Evolutionary conservation across 2,329 filamentous ascomycete species (phyloP).

Genomic region (Fusarium nygamai): DNA sequence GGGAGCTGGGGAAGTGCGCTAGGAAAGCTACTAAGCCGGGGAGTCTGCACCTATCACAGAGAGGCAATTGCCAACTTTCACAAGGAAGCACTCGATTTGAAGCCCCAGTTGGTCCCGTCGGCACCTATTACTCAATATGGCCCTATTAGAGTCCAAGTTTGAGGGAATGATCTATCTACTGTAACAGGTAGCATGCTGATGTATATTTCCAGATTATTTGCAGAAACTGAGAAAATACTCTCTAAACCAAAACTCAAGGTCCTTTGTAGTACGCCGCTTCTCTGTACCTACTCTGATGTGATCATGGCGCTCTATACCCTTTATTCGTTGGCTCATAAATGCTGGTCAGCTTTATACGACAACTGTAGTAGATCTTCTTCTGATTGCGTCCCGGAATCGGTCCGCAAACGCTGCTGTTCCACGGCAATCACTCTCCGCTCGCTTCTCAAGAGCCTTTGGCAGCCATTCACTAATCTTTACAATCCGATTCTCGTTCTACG

Average conservation of each 20-base stretch:
- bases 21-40: conserved; percentile 19
- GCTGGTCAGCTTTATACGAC: conserved; percentile 16
- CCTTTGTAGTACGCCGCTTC: background rate
- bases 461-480: conserved; percentile 73
- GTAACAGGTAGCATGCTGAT: no score
- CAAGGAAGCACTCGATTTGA: background rate
- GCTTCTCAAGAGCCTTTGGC: conserved; percentile 65
- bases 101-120: background rate
- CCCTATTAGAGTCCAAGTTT: background rate
- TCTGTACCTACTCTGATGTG: background rate
- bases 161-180: background rate
- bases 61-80: conserved; percentile 35
- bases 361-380: conserved; percentile 43
- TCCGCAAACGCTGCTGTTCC: conserved; percentile 63
- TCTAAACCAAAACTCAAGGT: background rate
- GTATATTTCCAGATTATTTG: background rate
- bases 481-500: conserved; percentile 68
- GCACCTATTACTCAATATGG: background rate
- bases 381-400: conserved; percentile 60
- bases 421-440: conserved; percentile 63
- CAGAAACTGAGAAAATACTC: background rate
- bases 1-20: conserved; percentile 35
- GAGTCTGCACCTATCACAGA: conserved; percentile 37
- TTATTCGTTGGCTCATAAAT: background rate
- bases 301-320: background rate